Evolutionary conservation across 257 asterid species (phyloP).

Genomic region (Capsicum baccatum): DNA sequence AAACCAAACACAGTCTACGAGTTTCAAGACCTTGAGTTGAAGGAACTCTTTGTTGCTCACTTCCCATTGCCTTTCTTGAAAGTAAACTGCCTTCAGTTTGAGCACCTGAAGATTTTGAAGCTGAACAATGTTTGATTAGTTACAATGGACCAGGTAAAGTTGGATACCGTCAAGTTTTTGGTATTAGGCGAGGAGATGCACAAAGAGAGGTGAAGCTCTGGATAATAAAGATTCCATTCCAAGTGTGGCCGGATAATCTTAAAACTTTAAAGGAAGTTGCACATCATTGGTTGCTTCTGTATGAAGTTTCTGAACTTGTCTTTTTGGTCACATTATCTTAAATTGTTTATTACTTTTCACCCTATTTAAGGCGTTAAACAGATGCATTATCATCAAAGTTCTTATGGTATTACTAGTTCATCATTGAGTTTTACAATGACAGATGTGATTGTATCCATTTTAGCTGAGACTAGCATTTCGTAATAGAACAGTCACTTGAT

Average conservation of each 20-base stretch:
- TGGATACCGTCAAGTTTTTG: conserved; percentile 22
- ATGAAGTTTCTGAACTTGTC: neutral
- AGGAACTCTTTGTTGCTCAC: neutral
- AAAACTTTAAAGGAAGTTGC: neutral
- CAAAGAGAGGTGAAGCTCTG: neutral
- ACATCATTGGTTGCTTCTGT: neutral
- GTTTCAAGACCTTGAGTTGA: conserved; percentile 10
- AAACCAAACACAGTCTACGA: neutral
- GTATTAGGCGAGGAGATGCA: conserved; percentile 23
- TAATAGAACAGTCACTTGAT: conserved; percentile 1
- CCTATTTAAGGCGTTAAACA: neutral
- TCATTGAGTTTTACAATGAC: neutral
- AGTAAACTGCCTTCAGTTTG: neutral
- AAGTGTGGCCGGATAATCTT: conserved; percentile 9
- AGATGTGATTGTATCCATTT: neutral
- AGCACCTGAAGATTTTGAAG: conserved; percentile 33
- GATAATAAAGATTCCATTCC: neutral
- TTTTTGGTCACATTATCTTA: neutral
- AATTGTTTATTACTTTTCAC: neutral
- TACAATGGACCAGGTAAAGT: neutral
- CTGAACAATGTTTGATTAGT: neutral
- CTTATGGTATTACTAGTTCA: neutral
- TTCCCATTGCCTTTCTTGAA: neutral
- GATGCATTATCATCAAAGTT: neutral
- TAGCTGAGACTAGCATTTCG: neutral